Base-by-base conservation (phyloP, 2,329 filamentous ascomycete genomes). In the Diaporthe velutina region DNA sequence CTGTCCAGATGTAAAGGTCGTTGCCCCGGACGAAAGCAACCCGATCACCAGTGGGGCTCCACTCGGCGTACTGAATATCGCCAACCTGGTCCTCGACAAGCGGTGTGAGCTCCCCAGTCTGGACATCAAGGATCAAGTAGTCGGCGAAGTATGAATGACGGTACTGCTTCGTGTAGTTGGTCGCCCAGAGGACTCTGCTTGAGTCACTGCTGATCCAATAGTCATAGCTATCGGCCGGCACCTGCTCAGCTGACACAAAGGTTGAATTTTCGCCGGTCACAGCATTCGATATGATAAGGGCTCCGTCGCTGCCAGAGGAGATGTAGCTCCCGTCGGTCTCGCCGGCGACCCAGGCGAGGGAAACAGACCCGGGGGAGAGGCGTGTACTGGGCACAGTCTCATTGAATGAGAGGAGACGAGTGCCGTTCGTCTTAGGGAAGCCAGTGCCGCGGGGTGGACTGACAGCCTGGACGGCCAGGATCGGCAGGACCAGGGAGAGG, bases 1-100 rank as follows among this genome's bases (percentile, higher is more conserved):
- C 85, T 75, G 84, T 85, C 84, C 87, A 89, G 71, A 93, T 80
- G 81, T 88, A 93, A 1, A 94, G 82, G 79, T 94, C 88, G 81
- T 94, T 94, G 55, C 85, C 90, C 57, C 91, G 89, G 22, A 94
- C 92, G 79, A 93, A 94, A 1, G 90, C 92, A 76, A 94, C 88
- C n/a, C 87, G 83, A 55, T 90, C 86, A 28, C 90, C 89, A 0
- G 80, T 80, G 3, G 91, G 90, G 45, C 90, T 90, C 82, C 92
- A 90, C 73, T 87, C 64, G 3, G 92, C 92, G 77, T 92, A 93
- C 79, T 93, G 92, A 64, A 94, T 91, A 78, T 93, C 91, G 17
- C 90, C 91, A 1, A 81, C 85, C 76, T 93, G 91, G 73, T 90
- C 89, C 0, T 86, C 83, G 0, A 91, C 88, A 0, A 94, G 84